Evolutionary conservation across 2,329 filamentous ascomycete genomes (phyloP), one percentile per base, ranked within the genome.

Genomic region (Apiospora rasikravindrae): DNA sequence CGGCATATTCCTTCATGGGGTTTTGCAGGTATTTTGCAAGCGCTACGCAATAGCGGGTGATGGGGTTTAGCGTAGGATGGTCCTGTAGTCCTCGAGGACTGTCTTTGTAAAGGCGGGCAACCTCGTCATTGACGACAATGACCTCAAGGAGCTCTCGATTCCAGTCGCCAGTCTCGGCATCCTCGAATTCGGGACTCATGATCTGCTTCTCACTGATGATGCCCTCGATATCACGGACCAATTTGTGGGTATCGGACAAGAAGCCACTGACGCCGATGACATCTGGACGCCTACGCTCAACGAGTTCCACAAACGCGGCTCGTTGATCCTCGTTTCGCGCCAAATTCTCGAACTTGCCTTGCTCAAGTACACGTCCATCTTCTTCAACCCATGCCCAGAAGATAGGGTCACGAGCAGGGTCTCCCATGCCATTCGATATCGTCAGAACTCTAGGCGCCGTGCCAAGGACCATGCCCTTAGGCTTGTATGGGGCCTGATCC

Each of bases 401-500:
- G 61, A 97, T 90, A 2, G 94, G 93, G 75, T 98, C 96, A 51
- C 94, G 90, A 71, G 83, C 84, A 22, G 88, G 85, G 76, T 93
- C 90, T 19, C 93, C 94, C 81, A 92, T 91, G 70, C 96, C 96
- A 77, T 95, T 97, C 4, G 95, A 96, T 29, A 99, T 83, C 5
- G 95, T 90, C 67, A 99, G 88, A 6, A 98, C 94, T 44, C 96
- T 92, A 66, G 96, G 95, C 8, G 92, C 89, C 0, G 95, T 98
- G 37, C 96, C 96, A 51, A 97, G 86, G 26, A 95, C 89, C 89
- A 98, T 94, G 13, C 95, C 95, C 82, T 96, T 95, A 6, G 96
- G 95, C 82, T 98, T 98, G 84, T 95, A 97, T 0, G 96, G 96
- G 11, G 96, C 95, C 83, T 99, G 96, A 78, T 99, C 96, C 33